Percentiles rank a stretch among this genome's conserved stretches.
These are phyloP conservation scores for Aspergillus intermedius DNA, from an alignment of 2,329 filamentous ascomycete species.

Conservation along the genomic window DNA sequence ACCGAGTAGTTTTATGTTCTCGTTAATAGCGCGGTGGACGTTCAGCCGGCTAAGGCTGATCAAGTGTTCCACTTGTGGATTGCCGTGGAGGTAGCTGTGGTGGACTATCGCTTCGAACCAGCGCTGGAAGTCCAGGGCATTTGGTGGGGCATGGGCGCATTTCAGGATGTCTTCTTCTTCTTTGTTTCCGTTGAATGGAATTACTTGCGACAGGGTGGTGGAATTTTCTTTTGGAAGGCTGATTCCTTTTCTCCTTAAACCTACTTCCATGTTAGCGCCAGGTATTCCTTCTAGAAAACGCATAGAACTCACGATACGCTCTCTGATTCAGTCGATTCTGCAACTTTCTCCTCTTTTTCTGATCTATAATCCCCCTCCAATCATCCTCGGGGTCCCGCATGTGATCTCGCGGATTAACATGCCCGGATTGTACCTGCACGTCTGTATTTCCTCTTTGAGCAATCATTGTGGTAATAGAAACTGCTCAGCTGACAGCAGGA, in stretches of 20 bases:
- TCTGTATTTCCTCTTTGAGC: background rate
- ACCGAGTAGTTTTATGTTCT: conserved; percentile 18
- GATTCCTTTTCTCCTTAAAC: background rate
- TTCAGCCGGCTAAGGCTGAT: conserved; percentile 20
- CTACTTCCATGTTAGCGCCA: background rate
- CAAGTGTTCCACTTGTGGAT: conserved; percentile 18
- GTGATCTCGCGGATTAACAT: conserved; percentile 7
- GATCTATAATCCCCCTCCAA: conserved; percentile 21
- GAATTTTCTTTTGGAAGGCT: background rate
- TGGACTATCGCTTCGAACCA: conserved; percentile 4
- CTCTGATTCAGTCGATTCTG: conserved; percentile 25
- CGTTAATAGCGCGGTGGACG: conserved; percentile 20
- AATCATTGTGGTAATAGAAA: background rate
- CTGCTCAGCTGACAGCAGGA: background rate
- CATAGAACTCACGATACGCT: conserved; percentile 13
- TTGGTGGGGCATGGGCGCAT: conserved; percentile 3
- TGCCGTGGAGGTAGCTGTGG: conserved; percentile 5
- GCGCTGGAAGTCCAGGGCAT: background rate
- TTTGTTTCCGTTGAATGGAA: background rate
- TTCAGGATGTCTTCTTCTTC: background rate
- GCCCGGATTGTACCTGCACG: conserved; percentile 6
- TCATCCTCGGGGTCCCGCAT: conserved; percentile 12
- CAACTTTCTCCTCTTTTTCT: conserved; percentile 15
- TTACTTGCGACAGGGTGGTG: background rate
- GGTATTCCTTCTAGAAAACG: background rate